Evolutionary conservation across 192 early-diverging fungal genomes (phyloP).

Genomic region (Coemansia sp.): DNA sequence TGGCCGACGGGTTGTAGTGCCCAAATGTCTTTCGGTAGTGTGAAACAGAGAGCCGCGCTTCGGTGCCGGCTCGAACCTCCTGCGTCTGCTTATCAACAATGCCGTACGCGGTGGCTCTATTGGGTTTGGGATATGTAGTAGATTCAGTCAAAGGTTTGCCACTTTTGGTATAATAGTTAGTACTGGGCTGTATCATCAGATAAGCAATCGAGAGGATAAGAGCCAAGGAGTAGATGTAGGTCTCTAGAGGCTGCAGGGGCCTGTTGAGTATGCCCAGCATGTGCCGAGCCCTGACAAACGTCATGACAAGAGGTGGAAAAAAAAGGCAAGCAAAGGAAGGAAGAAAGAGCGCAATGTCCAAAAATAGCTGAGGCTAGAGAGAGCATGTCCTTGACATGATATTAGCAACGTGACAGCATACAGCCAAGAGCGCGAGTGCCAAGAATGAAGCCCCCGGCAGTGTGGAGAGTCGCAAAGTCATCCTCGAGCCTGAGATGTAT

Average conservation of each 20-base stretch:
- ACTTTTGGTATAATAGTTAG: background rate
- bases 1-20: constrained; percentile 7
- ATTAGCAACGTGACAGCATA: background rate
- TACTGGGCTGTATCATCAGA: constrained; percentile 12
- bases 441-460: constrained; percentile 4
- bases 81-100: constrained; percentile 9
- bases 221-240: constrained; percentile 14
- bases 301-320: constrained; percentile 3
- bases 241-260: constrained; percentile 12
- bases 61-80: background rate
- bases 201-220: constrained; percentile 12
- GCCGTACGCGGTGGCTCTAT: constrained; percentile 5
- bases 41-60: background rate
- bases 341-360: background rate
- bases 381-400: background rate
- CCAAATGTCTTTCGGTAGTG: constrained; percentile 29
- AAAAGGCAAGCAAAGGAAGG: background rate
- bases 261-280: constrained; percentile 11
- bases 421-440: background rate
- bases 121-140: background rate
- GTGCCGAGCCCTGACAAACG: constrained; percentile 16
- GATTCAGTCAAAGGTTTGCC: constrained; percentile 9
- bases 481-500: background rate
- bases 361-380: background rate
- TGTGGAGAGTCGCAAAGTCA: background rate